Percentiles rank a stretch among this genome's conserved stretches.
Evolutionary conservation across 345 rosid species (phyloP).

Genomic region (Cochlearia excelsa): DNA sequence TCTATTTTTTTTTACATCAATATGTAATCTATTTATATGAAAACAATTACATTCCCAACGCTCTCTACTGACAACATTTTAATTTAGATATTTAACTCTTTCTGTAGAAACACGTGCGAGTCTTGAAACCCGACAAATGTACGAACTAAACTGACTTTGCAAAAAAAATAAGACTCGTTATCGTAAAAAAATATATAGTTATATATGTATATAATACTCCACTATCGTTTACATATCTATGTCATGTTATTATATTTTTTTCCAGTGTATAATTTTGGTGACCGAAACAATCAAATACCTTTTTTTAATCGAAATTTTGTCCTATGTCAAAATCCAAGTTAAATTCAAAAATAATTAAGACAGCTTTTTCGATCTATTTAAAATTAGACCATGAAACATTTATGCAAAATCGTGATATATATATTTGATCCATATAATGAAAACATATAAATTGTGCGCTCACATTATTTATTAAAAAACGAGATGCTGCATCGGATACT

Average conservation of each 20-base stretch:
- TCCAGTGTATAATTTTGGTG: no score
- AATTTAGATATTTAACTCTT: neutral
- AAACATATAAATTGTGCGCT: neutral
- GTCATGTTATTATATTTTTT: no score
- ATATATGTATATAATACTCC: neutral
- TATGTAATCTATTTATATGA: no score
- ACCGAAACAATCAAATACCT: no score
- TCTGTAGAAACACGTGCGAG: constrained; percentile 22
- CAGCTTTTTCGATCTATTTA: no score
- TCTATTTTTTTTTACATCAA: no score
- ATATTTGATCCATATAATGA: neutral
- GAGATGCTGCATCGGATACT: constrained; percentile 23
- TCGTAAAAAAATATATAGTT: neutral
- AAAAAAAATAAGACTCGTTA: neutral
- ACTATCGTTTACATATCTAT: no score
- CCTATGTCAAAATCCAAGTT: no score
- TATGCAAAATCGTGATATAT: no score
- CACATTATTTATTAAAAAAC: neutral
- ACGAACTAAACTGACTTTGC: constrained; percentile 1
- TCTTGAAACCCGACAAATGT: constrained; percentile 5
- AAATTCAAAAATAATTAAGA: no score
- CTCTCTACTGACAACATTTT: neutral
- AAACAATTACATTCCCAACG: neutral
- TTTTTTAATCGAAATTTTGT: no score
- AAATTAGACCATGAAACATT: no score